phyloP scores from a whole-genome alignment of 345 rosid species.

The Heritiera fomes region DNA sequence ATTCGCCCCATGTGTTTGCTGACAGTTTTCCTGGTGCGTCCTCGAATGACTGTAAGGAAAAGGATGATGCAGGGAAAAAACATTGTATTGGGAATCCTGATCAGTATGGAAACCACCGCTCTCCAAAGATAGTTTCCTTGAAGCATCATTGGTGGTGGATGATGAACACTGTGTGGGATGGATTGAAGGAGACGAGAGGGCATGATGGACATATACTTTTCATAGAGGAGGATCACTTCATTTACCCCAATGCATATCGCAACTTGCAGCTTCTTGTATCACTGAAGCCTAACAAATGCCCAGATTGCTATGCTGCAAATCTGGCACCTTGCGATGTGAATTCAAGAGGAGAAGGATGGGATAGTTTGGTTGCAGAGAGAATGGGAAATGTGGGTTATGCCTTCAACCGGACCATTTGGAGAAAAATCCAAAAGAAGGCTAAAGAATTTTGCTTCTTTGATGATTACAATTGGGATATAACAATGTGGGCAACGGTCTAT shows the following conservation, averaged over 20 bases:
- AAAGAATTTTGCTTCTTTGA: slow-evolving; percentile 88
- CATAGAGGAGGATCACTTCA: slow-evolving; percentile 97
- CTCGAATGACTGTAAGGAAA: slow-evolving; percentile 60
- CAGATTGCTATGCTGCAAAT: slow-evolving; percentile 88
- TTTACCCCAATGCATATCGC: slow-evolving; percentile 89
- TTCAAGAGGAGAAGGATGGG: slow-evolving; percentile 81
- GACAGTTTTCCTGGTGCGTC: slow-evolving; percentile 73
- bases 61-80: slow-evolving; percentile 56
- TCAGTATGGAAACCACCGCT: slow-evolving; percentile 93
- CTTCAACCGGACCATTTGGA: slow-evolving; percentile 84
- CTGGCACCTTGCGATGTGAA: slow-evolving; percentile 91
- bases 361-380: slow-evolving; percentile 78
- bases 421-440: slow-evolving; percentile 75
- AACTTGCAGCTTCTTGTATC: slow-evolving; percentile 68
- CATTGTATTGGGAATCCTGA: slow-evolving; percentile 83
- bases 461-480: slow-evolving; percentile 98
- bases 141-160: slow-evolving; percentile 99
- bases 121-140: slow-evolving; percentile 83
- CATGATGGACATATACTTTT: slow-evolving; percentile 79
- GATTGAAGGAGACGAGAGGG: slow-evolving; percentile 66
- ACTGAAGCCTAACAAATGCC: slow-evolving; percentile 72
- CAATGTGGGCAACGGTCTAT: slow-evolving; percentile 96
- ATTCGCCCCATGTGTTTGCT: slow-evolving; percentile 76
- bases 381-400: slow-evolving; percentile 96
- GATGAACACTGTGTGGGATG: slow-evolving; percentile 99